Base-by-base conservation (phyloP, 345 rosid genomes). In the Firmiana major region DNA sequence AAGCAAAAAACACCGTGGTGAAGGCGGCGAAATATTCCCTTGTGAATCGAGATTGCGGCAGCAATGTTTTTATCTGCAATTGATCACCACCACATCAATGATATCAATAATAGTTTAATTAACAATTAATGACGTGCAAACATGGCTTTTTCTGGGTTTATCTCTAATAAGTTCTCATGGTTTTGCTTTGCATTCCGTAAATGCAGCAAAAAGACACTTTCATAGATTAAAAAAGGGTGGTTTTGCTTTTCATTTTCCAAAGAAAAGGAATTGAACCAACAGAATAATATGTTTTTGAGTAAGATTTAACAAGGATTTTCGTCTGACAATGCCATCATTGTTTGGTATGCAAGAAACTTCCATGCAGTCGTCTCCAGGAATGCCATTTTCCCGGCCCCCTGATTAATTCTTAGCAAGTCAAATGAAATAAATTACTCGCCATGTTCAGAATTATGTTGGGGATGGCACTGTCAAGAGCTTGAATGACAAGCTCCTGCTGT, bases 1-100 rank as follows among this genome's bases (percentile, higher is more conserved):
- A 96, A 59, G 86, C 82, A 11, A 96, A 96, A 75, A 89, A 96
- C 49, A 92, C 58, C 5, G 97, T 90, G 75, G 97, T 93, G 86
- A 92, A 93, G 76, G 85, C 82, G 0, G 99, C 98, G n/a, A 89
- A 96, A 48, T 85, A 84, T 81, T 96, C 98, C 77, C 99, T 88
- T 40, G 90, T 79, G 49, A 89, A 83, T 82, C 81, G 89, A 60
- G 92, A 86, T 34, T 85, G 80, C 1, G 98, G 98, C 48, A 93
- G 67, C 83, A 89, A 17, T 36, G 78, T 73, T 79, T 84, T 85
- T 73, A 93, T 84, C 98, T 96, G 91, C 73, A 16, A 21, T 43
- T 13, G 9, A 51, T 51, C 48, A 19, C 22, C 19, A 28, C 46
- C n/a, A n/a, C 31, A 63, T 46, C 71, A 31, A 22, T 19, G 16